phyloP scores from a whole-genome alignment of 78 protist species.

The slime mould (Dictyostelium discoideum) region dicty_2.7 NC_007090.3:4628501-4629000 shows the following conservation, averaged over 20 bases:
- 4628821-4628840: constrained; percentile 64
- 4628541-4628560: constrained; percentile 1
- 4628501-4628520: constrained; percentile 42
- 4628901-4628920: constrained; percentile 57
- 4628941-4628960: constrained; percentile 27
- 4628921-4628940: constrained; percentile 33
- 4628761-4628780: too few relatives aligned
- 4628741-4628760: background rate
- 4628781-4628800: background rate
- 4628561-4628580: background rate
- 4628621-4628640: background rate
- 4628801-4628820: constrained; percentile 36
- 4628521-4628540: background rate
- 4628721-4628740: background rate
- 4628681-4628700: constrained; percentile 41
- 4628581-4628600: background rate
- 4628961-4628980: constrained; percentile 14
- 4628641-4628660: background rate
- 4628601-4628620: background rate
- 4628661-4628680: constrained; percentile 34
- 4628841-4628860: constrained; percentile 39
- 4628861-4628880: constrained; percentile 64
- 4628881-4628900: constrained; percentile 64
- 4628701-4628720: constrained; percentile 34
- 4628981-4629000: constrained; percentile 69